phyloP scores from a whole-genome alignment of 2,329 filamentous ascomycete species.

The Xylaria sp. region DNA sequence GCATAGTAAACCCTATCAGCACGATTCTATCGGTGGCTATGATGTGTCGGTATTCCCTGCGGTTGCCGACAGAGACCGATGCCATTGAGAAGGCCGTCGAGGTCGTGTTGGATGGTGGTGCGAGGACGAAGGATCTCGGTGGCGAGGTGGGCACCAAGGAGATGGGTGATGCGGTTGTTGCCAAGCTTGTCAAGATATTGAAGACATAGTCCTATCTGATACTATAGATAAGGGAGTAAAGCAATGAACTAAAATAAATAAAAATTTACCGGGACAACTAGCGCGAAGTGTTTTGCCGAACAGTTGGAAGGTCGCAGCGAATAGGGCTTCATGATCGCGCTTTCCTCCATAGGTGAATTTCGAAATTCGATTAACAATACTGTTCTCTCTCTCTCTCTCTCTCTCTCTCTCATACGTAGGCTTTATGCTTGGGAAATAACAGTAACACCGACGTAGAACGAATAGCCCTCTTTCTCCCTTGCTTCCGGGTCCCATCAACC shows the following conservation, averaged over 20 bases:
- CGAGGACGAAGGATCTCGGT: slow-evolving; percentile 86
- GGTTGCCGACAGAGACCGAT: slow-evolving; percentile 78
- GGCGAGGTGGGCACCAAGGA: slow-evolving; percentile 78
- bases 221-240: neutral
- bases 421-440: neutral
- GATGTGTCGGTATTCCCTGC: slow-evolving; percentile 94
- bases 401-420: too few species aligned
- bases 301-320: neutral
- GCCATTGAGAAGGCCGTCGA: slow-evolving; percentile 85
- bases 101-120: slow-evolving; percentile 79
- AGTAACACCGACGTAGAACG: too few species aligned
- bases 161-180: slow-evolving; percentile 82
- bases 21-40: slow-evolving; percentile 93
- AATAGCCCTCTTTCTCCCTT: too few species aligned
- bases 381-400: neutral
- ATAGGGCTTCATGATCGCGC: neutral
- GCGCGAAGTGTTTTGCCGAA: neutral
- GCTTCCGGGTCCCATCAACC: neutral
- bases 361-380: too few species aligned
- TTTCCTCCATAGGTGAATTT: neutral
- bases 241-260: neutral
- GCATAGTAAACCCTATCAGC: slow-evolving; percentile 91
- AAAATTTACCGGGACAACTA: neutral
- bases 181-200: slow-evolving; percentile 77
- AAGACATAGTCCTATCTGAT: slow-evolving; percentile 51